These are phyloP conservation scores for Gryganskiella cystojenkinii DNA, from an alignment of 192 early-diverging fungal genomes.

Conservation along the genomic window DNA sequence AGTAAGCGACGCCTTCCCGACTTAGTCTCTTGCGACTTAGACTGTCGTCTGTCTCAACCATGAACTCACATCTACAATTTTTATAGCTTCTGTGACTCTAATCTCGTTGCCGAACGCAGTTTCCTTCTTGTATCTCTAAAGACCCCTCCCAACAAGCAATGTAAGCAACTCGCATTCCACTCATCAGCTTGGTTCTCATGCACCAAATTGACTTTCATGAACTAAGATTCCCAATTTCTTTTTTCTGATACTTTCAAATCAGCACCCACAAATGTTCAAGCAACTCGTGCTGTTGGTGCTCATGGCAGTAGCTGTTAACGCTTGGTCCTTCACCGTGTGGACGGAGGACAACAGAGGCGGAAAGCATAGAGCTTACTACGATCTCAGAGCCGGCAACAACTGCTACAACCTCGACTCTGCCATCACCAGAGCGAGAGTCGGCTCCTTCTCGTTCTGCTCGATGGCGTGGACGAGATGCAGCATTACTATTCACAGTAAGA, in stretches of 20 bases:
- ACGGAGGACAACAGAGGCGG: not conserved
- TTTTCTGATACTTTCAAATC: not conserved
- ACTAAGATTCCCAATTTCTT: not conserved
- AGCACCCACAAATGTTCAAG: not conserved
- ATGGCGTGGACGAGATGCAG: conserved; percentile 17
- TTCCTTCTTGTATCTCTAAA: not conserved
- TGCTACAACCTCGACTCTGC: conserved; percentile 10
- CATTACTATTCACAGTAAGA: conserved; percentile 1
- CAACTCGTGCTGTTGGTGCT: conserved; percentile 2
- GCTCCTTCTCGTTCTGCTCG: conserved; percentile 13
- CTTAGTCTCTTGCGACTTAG: not conserved
- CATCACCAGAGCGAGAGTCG: conserved; percentile 6
- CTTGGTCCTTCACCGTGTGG: conserved; percentile 21
- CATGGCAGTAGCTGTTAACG: conserved; percentile 9
- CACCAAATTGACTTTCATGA: not conserved
- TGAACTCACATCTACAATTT: not conserved
- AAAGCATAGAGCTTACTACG: conserved; percentile 6
- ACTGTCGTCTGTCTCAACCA: not conserved
- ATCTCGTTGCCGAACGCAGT: not conserved
- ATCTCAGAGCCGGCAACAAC: conserved; percentile 10
- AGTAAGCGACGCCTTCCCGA: conserved; percentile 1
- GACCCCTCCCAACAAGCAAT: conserved; percentile 2
- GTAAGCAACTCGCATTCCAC: conserved; percentile 5
- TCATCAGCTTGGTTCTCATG: not conserved
- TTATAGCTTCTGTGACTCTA: not conserved